Evolutionary conservation across 2,329 filamentous ascomycete genomes (phyloP).

Genomic region (Phyllosticta citrichinensis): DNA sequence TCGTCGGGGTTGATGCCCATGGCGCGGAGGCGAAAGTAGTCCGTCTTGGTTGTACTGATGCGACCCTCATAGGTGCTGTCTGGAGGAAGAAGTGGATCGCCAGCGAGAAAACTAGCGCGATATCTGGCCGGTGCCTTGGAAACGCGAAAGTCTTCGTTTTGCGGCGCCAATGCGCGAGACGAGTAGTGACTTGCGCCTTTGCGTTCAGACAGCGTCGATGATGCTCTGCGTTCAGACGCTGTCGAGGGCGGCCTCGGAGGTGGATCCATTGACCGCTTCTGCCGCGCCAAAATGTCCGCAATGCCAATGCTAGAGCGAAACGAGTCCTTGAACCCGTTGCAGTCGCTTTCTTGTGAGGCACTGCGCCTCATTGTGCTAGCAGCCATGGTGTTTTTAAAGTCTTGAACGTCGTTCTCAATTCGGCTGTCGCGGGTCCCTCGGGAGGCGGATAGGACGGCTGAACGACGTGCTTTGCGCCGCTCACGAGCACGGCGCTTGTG

Average conservation of each 20-base stretch:
- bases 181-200: not conserved
- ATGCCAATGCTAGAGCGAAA: constrained; percentile 6
- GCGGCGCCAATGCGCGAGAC: not conserved
- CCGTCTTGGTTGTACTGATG: constrained; percentile 37
- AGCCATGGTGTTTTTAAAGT: constrained; percentile 2
- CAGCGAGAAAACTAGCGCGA: constrained; percentile 3
- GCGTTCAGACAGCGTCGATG: not conserved
- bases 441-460: not conserved
- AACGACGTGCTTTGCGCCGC: constrained; percentile 3
- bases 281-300: not conserved
- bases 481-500: constrained; percentile 8
- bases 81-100: constrained; percentile 8
- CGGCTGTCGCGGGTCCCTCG: not conserved
- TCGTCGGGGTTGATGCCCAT: constrained; percentile 35
- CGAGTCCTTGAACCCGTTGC: constrained; percentile 1
- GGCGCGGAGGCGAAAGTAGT: constrained; percentile 43
- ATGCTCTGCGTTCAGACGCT: not conserved
- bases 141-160: not conserved
- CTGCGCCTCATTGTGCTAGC: not conserved
- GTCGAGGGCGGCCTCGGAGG: not conserved
- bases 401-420: constrained; percentile 2
- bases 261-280: not conserved
- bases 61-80: constrained; percentile 16
- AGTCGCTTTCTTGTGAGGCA: not conserved
- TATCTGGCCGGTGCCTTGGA: not conserved